A percentile compares a stretch with the other conserved stretches of the same genome.
Evolutionary conservation across 345 rosid species (phyloP).

Genomic region (Salix udensis): DNA sequence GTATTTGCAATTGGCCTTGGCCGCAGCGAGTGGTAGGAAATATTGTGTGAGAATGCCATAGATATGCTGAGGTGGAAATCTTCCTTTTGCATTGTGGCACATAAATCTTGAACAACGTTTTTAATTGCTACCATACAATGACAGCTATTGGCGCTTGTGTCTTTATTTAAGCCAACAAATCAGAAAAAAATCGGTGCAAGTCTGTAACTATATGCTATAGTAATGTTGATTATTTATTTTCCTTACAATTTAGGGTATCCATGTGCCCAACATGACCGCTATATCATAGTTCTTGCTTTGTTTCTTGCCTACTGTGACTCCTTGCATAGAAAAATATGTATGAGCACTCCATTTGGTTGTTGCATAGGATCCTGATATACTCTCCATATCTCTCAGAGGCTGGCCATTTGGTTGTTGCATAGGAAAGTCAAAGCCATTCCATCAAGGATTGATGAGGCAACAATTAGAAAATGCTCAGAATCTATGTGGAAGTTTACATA

Average conservation of each 20-base stretch:
- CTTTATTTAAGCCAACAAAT: background rate
- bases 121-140: background rate
- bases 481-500: conserved; percentile 87
- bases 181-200: too few species aligned
- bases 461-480: conserved; percentile 69
- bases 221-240: background rate
- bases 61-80: background rate
- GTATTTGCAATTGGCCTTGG: background rate
- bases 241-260: background rate
- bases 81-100: background rate
- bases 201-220: background rate
- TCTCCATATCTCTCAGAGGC: conserved; percentile 41
- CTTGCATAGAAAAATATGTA: background rate
- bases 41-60: background rate
- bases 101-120: background rate
- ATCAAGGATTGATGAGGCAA: conserved; percentile 48
- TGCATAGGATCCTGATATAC: conserved; percentile 3
- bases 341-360: too few species aligned
- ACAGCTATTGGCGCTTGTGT: background rate
- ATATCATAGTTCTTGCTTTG: background rate
- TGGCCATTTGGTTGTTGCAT: conserved; percentile 56
- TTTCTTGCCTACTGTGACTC: background rate
- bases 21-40: background rate
- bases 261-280: background rate
- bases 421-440: conserved; percentile 37